Base-by-base conservation (phyloP, 225 moss, liverwort and hornwort genomes). In the Asterella californica region DNA sequence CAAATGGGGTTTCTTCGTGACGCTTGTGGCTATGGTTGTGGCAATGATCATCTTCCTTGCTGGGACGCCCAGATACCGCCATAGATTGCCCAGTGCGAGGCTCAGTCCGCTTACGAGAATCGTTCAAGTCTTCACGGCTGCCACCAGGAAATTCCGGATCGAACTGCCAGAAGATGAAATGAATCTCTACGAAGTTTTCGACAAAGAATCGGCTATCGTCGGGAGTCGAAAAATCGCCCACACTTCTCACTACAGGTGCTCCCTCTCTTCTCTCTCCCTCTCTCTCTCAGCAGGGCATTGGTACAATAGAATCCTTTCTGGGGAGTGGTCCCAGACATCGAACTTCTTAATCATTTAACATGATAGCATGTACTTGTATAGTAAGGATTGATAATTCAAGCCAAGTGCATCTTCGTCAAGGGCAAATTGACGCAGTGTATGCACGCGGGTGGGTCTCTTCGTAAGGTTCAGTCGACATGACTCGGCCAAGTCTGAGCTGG, bases 1-100 rank as follows among this genome's bases (percentile, higher is more conserved):
- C 45, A 76, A 71, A 42, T 82, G 82, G 82, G 82, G 82, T 2
- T 82, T 68, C 70, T 54, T 76, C 21, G 34, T 77, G 32, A 37
- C 60, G 50, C 37, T 61, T 2, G 18, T 37, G 52, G 9, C 49
- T n/a, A 68, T 82, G 75, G 21, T 69, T 19, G 18, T 76, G 14
- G 76, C 68, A 12, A 8, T 54, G 33, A 14, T 57, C 25, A 59
- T 77, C 5, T 57, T 82, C 36, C 69, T 82, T 21, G n/a, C 45
- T 15, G 76, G 76, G n/a, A 77, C 38, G 15, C 67, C 38, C 0
- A 22, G 67, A 19, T 82, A 82, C 54, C 34, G 77, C 53, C 70
- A 82, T 57, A 77, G 69, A 33, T 36, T 69, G 70, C 77, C 77
- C 36, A 61, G 67, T 52, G 82, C 76, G 24, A 52, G 52, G 52